Evolutionary conservation across 768 basidiomycete species (phyloP).

Genomic region (Boletus bicolor): DNA sequence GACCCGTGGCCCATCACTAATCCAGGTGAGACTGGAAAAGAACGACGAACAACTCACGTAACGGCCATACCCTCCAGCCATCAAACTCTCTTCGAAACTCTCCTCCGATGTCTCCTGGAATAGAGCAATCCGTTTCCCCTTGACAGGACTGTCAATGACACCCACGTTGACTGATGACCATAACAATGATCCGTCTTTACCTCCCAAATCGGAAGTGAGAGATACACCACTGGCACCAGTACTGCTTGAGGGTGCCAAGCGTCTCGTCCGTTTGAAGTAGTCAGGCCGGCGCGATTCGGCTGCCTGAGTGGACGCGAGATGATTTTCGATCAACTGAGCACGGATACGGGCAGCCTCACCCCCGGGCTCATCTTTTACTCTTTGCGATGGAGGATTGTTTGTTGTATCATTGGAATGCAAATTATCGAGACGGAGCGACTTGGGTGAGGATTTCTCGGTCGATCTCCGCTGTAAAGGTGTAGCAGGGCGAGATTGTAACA

Average conservation of each 20-base stretch:
- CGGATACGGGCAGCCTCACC: constrained; percentile 62
- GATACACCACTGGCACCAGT: constrained; percentile 14
- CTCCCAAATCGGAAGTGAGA: constrained; percentile 7
- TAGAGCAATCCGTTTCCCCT: constrained; percentile 68
- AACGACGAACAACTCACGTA: constrained; percentile 49
- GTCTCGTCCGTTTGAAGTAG: constrained; percentile 61
- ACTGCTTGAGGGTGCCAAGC: constrained; percentile 39
- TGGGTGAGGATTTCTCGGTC: neutral
- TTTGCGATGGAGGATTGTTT: neutral
- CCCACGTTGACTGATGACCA: constrained; percentile 42
- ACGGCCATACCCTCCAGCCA: constrained; percentile 77
- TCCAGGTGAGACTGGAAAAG: neutral
- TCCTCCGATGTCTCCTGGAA: constrained; percentile 83
- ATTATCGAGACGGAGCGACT: neutral
- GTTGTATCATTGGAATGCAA: neutral
- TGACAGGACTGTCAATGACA: constrained; percentile 65
- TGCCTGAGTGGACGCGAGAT: constrained; percentile 47
- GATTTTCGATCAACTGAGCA: constrained; percentile 49
- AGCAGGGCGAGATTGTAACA: constrained; percentile 9
- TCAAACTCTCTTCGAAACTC: constrained; percentile 80
- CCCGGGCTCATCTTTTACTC: constrained; percentile 33
- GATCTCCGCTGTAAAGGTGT: constrained; percentile 9
- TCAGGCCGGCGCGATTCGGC: constrained; percentile 67
- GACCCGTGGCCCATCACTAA: neutral
- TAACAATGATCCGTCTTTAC: constrained; percentile 14